Percentiles rank a stretch among this genome's conserved stretches.
phyloP scores from a whole-genome alignment of 1,284 basidiomycete species.

The Cryptococcus jaspeensis region DNA sequence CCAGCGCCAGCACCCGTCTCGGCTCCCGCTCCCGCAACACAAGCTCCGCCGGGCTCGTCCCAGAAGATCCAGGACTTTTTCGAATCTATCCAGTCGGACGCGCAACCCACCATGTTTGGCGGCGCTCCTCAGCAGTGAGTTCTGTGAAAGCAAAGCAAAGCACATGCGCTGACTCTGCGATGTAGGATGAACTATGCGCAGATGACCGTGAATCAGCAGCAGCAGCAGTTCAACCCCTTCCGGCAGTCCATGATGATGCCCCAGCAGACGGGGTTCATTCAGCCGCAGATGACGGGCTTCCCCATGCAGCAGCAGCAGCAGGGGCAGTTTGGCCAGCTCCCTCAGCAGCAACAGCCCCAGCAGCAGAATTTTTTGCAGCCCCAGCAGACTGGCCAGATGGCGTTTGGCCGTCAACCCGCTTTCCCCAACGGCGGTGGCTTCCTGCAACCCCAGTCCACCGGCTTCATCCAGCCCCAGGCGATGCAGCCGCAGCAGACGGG shows the following conservation, averaged over 20 bases:
- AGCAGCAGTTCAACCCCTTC: constrained; percentile 69
- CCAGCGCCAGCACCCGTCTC: constrained; percentile 18
- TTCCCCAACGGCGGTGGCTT: constrained; percentile 53
- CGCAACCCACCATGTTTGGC: constrained; percentile 52
- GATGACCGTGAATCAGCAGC: constrained; percentile 18
- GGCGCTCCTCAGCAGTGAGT: constrained; percentile 26
- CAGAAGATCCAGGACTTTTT: constrained; percentile 80
- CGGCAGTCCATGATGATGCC: constrained; percentile 58
- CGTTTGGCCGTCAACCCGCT: constrained; percentile 32
- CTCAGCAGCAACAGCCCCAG: constrained; percentile 6
- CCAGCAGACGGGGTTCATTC: constrained; percentile 58
- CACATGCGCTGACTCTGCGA: constrained; percentile 34
- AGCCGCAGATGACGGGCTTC: constrained; percentile 64
- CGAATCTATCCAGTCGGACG: constrained; percentile 79
- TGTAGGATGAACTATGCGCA: constrained; percentile 52
- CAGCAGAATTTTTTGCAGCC: constrained; percentile 51
- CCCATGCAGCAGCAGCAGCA: constrained; percentile 38
- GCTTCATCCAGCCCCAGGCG: constrained; percentile 34
- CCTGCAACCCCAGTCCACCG: constrained; percentile 62
- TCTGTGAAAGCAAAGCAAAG: neutral
- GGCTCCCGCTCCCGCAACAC: constrained; percentile 15
- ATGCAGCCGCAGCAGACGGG: constrained; percentile 51
- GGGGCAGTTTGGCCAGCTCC: neutral
- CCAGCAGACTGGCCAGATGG: constrained; percentile 46
- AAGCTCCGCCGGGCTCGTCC: constrained; percentile 34